Evolutionary conservation across 1,284 basidiomycete species (phyloP), one percentile per base, ranked within the genome.

Genomic region (Heimioporus retisporus): DNA sequence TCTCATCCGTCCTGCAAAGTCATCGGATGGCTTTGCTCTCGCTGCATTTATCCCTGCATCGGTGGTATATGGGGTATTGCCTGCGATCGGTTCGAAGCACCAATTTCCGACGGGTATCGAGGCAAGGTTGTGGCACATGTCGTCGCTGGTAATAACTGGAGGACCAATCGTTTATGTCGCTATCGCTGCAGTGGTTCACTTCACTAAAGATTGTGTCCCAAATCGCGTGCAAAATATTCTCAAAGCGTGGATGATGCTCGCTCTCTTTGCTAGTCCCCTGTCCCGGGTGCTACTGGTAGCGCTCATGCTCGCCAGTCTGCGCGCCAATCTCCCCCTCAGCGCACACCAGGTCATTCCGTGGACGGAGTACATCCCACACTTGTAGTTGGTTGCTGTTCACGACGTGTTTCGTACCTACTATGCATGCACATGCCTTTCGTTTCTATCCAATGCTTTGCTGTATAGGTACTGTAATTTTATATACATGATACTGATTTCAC

Each of bases 291-390:
- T 40, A 3, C 44, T 57, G 25, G 44, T 43, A 15, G 43, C 19
- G 2, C 53, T 55, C 7, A 64, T 64, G 65, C 42, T 64, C 4
- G 31, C 42, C 7, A 64, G 62, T 46, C 62, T 64, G 40, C 65
- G 65, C 13, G 50, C 44, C n/a, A n/a, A n/a, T 21, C 54, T 66
- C 1, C 62, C 65, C 11, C 6, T 46, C 40, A 59, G 53, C 21
- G 57, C 62, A 11, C 25, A 59, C 19, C 7, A 43, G n/a, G 44
- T 25, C 0, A 44, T 65, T 23, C 53, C 57, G n/a, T 66, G 62
- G 62, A 56, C 40, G 18, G 13, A 55, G 4, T 60, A 56, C 6
- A 50, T 65, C 13, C 65, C 58, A 7, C 65, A 60, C 58, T 10
- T 65, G 28, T 59, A 65, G 43, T 21, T 19, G 14, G 3, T 28